Evolutionary conservation across 805 yeast species (phyloP), one percentile per base, ranked within the genome.

Genomic region (Naumovozyma baii): DNA sequence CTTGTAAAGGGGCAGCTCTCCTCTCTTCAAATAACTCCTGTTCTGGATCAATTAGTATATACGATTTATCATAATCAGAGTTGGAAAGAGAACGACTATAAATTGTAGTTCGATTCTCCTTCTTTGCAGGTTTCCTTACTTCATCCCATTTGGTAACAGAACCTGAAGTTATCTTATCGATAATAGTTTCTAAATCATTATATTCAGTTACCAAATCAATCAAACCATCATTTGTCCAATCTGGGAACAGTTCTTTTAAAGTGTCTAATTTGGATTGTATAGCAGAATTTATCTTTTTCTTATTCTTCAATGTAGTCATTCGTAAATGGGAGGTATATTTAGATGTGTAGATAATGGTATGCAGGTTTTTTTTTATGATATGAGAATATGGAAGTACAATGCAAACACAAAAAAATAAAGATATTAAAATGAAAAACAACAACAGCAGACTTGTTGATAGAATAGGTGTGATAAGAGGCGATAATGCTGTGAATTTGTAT

Each of bases 131-230:
- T 53, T 69, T 83, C 63, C 79, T 80, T 46, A 85, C 95, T 52
- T 88, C 92, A 58, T 86, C 96, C 96, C 97, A 90, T 63, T 82
- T 84, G 50, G 82, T 73, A 31, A 85, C 94, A 54, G 83, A 81
- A 48, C 95, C 95, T 45, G 86, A 83, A 41, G 94, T 80, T 63
- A 92, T 88, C 62, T 86, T 80, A 56, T 82, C 88, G 47, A 85
- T 80, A 48, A 92, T 84, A 33, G 74, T 72, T 57, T 82, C 94
- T 49, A 87, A 69, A 57, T 83, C 87, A 46, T 78, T 69, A 47
- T 80, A 74, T 63, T 92, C 97, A 41, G 70, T 69, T 51, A 88
- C 77, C 42, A 86, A 78, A 39, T 80, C 75, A 34, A 70, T 65
- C 58, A 92, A 76, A 59, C 92, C 98, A 19, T 83, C 94, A 39